Evolutionary conservation across 441 rosid genomes (phyloP), one percentile per base, ranked within the genome.

Genomic region (Manihot esculenta): DNA sequence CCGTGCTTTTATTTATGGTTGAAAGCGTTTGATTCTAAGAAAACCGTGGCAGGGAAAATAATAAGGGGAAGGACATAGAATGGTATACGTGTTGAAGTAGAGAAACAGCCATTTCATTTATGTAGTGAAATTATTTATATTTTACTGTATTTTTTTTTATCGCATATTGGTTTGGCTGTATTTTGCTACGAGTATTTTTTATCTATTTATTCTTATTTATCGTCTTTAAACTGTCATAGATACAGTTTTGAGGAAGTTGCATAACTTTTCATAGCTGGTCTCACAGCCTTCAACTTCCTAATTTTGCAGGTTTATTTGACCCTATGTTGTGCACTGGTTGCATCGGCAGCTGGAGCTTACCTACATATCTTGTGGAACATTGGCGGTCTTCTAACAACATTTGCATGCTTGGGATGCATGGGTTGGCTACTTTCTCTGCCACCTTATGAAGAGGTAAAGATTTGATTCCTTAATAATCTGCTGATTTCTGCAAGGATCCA

Each of bases 361-460:
- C 80, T 91, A 30, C 97, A 93, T 78, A 66, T 91, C 23, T 55
- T 88, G 5, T 91, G 83, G 90, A 91, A 93, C 69, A 86, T 91
- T 3, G 97, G 97, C 50, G 98, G 97, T 54, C 67, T 88, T 45
- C 75, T 91, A 13, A 93, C 97, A 0, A 79, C 86, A 8, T 11
- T 91, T 44, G 94, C 87, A 27, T 80, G 82, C 79, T 0, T 86
- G 14, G 93, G 90, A 66, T 73, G 86, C 74, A 86, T 87, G 10
- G 60, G 54, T 20, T 88, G 94, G 92, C 76, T 88, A 9, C 84
- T 79, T 10, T 79, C 86, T 0, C 66, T 71, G 18, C 87, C 90
- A 65, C 68, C 85, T 4, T 72, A 77, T 58, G 76, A 87, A 80
- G 90, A 87, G 84, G 91, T 84, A 35, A 81, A 14, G 57, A 18